Conservation (phyloP, 495 filamentous ascomycete species). For the Hypoxylon cercidicola region DNA sequence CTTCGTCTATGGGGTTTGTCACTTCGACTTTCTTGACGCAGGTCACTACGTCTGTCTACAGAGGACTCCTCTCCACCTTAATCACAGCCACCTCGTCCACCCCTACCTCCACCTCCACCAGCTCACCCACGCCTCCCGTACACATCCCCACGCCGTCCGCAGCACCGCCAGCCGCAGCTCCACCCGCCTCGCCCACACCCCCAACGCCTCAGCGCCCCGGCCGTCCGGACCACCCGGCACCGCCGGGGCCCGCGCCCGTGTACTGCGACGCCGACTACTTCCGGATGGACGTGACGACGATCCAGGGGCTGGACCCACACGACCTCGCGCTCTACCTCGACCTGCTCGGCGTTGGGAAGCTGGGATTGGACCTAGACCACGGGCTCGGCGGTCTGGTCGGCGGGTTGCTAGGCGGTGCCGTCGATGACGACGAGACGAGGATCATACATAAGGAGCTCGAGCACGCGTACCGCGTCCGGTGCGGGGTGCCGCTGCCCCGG, state of each 20-base stretch:
- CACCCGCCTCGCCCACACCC: background rate
- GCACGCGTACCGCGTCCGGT: constrained; percentile 38
- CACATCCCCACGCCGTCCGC: no score
- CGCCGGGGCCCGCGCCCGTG: background rate
- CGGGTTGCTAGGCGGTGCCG: constrained; percentile 7
- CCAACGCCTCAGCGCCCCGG: background rate
- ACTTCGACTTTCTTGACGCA: constrained; percentile 3
- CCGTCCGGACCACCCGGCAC: background rate
- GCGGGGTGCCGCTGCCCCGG: constrained; percentile 17
- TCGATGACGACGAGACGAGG: constrained; percentile 25
- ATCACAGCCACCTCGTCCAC: background rate
- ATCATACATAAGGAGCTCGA: constrained; percentile 23
- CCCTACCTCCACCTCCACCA: no score
- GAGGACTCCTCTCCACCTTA: background rate
- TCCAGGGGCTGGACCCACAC: constrained; percentile 25
- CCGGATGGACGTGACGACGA: constrained; percentile 31
- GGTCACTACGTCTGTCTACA: background rate
- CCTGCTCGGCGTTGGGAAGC: constrained; percentile 21
- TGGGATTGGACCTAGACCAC: constrained; percentile 24
- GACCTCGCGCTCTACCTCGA: constrained; percentile 24
- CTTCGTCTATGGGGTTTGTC: background rate
- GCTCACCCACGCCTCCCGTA: no score
- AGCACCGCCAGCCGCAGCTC: no score
- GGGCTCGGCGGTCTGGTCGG: constrained; percentile 8
- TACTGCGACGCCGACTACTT: constrained; percentile 33